Conservation (phyloP, 192 early-diverging fungal genomes). For the Spizellomyces punctatus region DNA sequence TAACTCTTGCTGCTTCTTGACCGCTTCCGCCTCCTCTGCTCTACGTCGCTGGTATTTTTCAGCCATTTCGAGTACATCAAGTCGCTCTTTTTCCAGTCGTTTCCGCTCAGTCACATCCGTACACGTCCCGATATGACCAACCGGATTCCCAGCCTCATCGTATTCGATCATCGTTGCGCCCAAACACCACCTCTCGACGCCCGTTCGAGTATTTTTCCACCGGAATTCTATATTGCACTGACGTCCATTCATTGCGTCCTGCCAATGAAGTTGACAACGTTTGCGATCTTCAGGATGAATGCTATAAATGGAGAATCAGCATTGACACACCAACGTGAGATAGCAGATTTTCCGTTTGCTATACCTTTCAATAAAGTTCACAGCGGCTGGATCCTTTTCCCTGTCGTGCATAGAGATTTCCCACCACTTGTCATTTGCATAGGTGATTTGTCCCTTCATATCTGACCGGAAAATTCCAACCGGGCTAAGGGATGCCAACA, state of each 20-base stretch:
- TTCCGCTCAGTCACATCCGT: constrained; percentile 39
- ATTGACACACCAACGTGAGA: too few species aligned
- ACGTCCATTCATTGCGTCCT: neutral
- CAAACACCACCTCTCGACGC: neutral
- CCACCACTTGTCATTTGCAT: constrained; percentile 43
- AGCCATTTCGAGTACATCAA: constrained; percentile 30
- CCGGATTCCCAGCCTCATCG: constrained; percentile 13
- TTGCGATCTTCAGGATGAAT: too few species aligned
- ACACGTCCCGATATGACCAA: constrained; percentile 25
- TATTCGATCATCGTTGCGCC: constrained; percentile 20
- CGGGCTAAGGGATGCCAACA: constrained; percentile 15
- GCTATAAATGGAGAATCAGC: too few species aligned
- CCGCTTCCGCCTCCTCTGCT: constrained; percentile 42
- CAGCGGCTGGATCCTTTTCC: constrained; percentile 3
- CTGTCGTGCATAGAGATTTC: constrained; percentile 26
- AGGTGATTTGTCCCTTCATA: constrained; percentile 23
- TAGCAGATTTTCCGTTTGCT: too few species aligned
- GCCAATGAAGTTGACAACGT: neutral
- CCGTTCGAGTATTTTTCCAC: neutral
- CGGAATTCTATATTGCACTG: neutral
- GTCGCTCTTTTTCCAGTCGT: constrained; percentile 23
- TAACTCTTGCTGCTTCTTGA: constrained; percentile 36
- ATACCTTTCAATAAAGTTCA: neutral
- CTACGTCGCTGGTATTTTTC: constrained; percentile 34
- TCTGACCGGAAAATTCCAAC: constrained; percentile 30